Conservation (phyloP, 805 yeast genomes). For the Candida gorgasii region DNA sequence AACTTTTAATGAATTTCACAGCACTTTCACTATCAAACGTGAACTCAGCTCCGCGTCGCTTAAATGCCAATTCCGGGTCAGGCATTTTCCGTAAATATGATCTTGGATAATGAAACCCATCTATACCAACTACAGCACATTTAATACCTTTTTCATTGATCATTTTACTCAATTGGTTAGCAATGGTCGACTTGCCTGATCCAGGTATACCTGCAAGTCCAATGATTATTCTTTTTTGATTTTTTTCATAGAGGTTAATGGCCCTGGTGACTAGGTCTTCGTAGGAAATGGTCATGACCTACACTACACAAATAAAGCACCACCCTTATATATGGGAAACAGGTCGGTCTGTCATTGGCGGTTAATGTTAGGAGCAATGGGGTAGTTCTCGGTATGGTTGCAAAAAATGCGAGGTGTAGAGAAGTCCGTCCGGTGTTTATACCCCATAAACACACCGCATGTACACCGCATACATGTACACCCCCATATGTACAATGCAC, state of each 20-base stretch:
- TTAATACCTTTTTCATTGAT: slow-evolving; percentile 18
- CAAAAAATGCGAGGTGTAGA: not conserved
- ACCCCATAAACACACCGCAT: no score
- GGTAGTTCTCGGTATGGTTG: no score
- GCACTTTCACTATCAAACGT: slow-evolving; percentile 68
- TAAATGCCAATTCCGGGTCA: slow-evolving; percentile 58
- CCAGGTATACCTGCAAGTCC: slow-evolving; percentile 81
- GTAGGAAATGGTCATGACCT: slow-evolving; percentile 3
- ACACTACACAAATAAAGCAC: no score
- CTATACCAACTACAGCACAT: slow-evolving; percentile 36
- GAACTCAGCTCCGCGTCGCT: slow-evolving; percentile 79
- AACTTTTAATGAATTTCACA: slow-evolving; percentile 22
- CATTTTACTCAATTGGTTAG: slow-evolving; percentile 43
- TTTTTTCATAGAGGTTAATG: not conserved
- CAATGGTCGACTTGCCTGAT: slow-evolving; percentile 77
- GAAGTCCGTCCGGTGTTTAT: not conserved
- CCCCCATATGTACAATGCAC: no score
- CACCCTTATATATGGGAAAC: no score
- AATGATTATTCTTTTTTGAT: slow-evolving; percentile 50
- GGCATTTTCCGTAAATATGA: slow-evolving; percentile 38
- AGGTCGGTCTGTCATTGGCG: no score
- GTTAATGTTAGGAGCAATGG: not conserved
- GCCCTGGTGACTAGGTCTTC: slow-evolving; percentile 5
- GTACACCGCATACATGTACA: no score
- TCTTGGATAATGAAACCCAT: slow-evolving; percentile 41